Evolutionary conservation across 305 asterid genomes (phyloP).

Genomic region (Fraxinus latifolia): DNA sequence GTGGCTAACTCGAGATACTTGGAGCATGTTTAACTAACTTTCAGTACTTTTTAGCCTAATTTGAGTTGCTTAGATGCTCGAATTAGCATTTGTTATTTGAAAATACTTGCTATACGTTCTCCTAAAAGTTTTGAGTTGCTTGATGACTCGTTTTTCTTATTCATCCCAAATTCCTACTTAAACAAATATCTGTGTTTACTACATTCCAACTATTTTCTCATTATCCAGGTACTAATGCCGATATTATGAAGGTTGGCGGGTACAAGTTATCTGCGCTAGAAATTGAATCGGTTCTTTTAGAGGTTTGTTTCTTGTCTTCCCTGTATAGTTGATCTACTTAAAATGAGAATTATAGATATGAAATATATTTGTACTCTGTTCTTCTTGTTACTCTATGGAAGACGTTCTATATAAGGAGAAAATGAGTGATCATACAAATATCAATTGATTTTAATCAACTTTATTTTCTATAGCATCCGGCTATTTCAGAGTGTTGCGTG

Average conservation of each 20-base stretch:
- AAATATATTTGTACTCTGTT: not conserved
- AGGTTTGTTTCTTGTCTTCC: constrained; percentile 50
- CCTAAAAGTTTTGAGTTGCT: not conserved
- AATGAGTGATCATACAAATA: not conserved
- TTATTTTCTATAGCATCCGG: constrained; percentile 60
- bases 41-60: not conserved
- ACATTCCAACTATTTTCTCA: not conserved
- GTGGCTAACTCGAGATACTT: not conserved
- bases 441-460: constrained; percentile 10
- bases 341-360: not conserved
- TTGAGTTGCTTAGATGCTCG: not conserved
- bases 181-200: not conserved
- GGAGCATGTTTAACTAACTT: not conserved
- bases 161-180: not conserved
- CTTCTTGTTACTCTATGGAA: not conserved
- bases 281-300: constrained; percentile 91
- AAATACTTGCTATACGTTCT: not conserved
- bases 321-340: not conserved
- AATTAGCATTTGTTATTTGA: not conserved
- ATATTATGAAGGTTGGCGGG: constrained; percentile 97
- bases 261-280: constrained; percentile 93
- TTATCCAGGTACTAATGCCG: constrained; percentile 90
- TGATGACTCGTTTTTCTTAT: not conserved
- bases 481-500: constrained; percentile 83
- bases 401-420: not conserved